phyloP scores from a whole-genome alignment of 2,329 filamentous ascomycete genomes.

The Cordyceps fumosorosea region DNA sequence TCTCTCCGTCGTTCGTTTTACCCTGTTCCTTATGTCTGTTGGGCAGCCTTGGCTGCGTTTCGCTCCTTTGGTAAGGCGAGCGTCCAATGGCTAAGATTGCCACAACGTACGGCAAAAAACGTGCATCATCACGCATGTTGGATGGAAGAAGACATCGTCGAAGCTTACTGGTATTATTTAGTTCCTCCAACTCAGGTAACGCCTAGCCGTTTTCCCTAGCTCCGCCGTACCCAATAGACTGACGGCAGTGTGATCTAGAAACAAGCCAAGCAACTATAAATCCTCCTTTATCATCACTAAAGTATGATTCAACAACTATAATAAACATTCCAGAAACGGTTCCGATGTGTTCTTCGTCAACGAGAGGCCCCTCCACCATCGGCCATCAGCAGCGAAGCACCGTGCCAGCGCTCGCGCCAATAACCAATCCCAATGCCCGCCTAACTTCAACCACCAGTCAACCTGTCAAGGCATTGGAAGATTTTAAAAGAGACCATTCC shows the following conservation, averaged over 20 bases:
- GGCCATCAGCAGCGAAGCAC: background rate
- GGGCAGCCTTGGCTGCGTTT: background rate
- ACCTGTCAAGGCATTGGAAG: background rate
- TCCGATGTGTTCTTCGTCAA: background rate
- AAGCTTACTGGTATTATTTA: background rate
- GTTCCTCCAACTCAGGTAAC: background rate
- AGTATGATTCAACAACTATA: background rate
- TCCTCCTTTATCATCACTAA: background rate
- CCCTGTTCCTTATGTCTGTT: background rate
- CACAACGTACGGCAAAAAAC: background rate
- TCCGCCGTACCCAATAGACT: background rate
- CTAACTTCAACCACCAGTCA: background rate
- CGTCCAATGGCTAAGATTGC: background rate
- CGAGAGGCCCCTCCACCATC: background rate
- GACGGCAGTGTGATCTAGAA: background rate
- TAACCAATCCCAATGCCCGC: background rate
- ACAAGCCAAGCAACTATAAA: background rate
- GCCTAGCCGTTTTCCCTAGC: background rate
- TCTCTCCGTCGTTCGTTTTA: conserved; percentile 5
- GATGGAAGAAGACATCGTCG: background rate
- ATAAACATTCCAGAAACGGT: background rate
- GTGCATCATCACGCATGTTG: background rate
- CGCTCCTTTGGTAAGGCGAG: conserved; percentile 9
- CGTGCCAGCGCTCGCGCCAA: background rate
- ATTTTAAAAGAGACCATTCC: background rate